Base-by-base conservation (phyloP, 768 basidiomycete species). In the Leccinum aurantiacum region DNA sequence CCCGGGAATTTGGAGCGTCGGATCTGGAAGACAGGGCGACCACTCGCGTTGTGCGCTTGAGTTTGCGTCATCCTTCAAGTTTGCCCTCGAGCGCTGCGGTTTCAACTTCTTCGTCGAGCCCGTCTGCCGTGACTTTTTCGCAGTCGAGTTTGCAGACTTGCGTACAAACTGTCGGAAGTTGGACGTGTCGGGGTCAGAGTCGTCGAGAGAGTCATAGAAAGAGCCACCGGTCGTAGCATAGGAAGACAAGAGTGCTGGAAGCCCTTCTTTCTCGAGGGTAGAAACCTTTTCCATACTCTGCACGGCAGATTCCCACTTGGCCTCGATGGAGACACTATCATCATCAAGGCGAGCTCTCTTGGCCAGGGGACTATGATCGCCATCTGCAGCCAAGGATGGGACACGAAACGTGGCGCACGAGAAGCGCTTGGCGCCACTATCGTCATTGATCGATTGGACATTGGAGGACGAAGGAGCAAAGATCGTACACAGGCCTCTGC, bases 1-100 rank as follows among this genome's bases (percentile, higher is more conserved):
- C 3, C 88, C 90, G 3, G 88, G 89, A 38, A 90, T 82, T 15
- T 80, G 71, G 24, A 88, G 76, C 0, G 76, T 70, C 4, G 74
- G 73, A 62, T 89, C 85, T 3, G 77, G 71, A 15, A 73, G 77
- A 5, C 80, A 80, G 10, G 80, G 78, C 1, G 75, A 73, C 77
- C 75, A 80, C 9, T 31, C 48, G 3, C 47, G 61, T 1, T 63
- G 22, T 50, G 62, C n/a, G 14, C 17, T 54, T 11, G 1, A 58
- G 37, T 10, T 66, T 58, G 24, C 44, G 22, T 27, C 68, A 60
- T 60, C 62, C 27, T 65, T 58, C 53, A 65, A 44, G 19, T 53
- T 70, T 13, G 61, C 63, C 33, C 27, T 63, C 24, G 71, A 69
- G 13, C 60, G 51, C 49, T 58, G 66, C 5, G 65, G 31, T 17